Base-by-base conservation (phyloP, 768 basidiomycete genomes). In the Hygrophoropsis aurantiaca region DNA sequence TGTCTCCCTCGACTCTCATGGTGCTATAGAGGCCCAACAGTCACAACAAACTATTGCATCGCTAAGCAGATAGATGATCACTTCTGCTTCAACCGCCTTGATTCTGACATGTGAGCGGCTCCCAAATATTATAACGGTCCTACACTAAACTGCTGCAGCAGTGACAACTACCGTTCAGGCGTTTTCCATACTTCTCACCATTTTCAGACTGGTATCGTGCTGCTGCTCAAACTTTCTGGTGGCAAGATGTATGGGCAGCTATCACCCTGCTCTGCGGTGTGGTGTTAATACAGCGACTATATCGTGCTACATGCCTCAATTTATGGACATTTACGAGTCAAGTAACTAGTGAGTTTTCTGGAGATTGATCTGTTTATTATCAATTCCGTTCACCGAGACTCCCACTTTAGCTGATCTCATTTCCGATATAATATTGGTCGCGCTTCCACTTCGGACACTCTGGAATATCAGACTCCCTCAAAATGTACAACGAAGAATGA, bases 271-370 rank as follows among this genome's bases (percentile, higher is more conserved):
- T 58, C 25, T 46, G 40, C 18, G 46, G 50, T 18, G 8, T 34
- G 60, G 56, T 58, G 36, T 44, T 40, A 52, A 55, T n/a, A 60
- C 60, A 16, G 42, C 50, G 52, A 61, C 54, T 24, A 49, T 57
- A 33, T 23, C 52, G 27, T 50, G 53, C 19, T 61, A 57, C n/a
- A 36, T 61, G 19, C 50, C n/a, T n/a, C n/a, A n/a, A n/a, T n/a
- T n/a, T n/a, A n/a, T n/a, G n/a, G n/a, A n/a, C n/a, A n/a, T n/a
- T n/a, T n/a, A n/a, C n/a, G n/a, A n/a, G n/a, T n/a, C n/a, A n/a
- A n/a, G n/a, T n/a, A n/a, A n/a, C n/a, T n/a, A n/a, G n/a, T n/a
- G n/a, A n/a, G n/a, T n/a, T n/a, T n/a, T n/a, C n/a, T n/a, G n/a
- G n/a, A n/a, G n/a, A n/a, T n/a, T n/a, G n/a, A n/a, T n/a, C n/a